Evolutionary conservation across 352 stramenopile genomes (phyloP), one percentile per base, ranked within the genome.

Genomic region (Aphanomyces stellatus): DNA sequence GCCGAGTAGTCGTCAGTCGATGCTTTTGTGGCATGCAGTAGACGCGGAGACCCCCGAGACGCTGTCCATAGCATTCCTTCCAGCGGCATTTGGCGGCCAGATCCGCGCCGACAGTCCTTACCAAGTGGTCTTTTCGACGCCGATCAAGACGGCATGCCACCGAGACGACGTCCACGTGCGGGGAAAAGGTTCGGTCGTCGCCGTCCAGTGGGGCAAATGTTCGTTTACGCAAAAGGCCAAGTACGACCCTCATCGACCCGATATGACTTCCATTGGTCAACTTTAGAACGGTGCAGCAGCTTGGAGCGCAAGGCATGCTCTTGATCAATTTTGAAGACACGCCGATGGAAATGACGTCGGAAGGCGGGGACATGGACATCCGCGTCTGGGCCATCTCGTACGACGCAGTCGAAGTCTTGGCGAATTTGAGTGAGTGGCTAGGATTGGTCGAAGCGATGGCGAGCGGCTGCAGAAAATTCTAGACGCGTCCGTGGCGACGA

Each of bases 181-280:
- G 6, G 79, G 72, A 15, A 81, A 78, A 22, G 79, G 78, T 25
- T 74, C 82, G 0, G 79, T 89, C 19, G 71, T 91, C 10, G 62
- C 88, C n/a, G 80, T 88, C n/a, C 87, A 85, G 68, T 77, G 76
- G 10, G 82, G 82, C 7, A 76, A 72, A 25, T 91, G 82, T 59
- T 88, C 80, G 0, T 88, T 91, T 62, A 76, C 73, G 4, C 62
- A 65, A 19, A 91, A 91, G 53, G 72, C 85, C 57, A 85, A 75
- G 82, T 91, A 70, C 11, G 41, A 51, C 10, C 35, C 11, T 22
- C 19, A 51, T 22, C 13, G 19, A 13, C 4, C 30, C 53, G 17
- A 8, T 15, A 30, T 8, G 43, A n/a, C n/a, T n/a, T n/a, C n/a
- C n/a, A n/a, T n/a, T n/a, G n/a, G n/a, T n/a, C n/a, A n/a, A n/a